phyloP scores from a whole-genome alignment of 2,329 filamentous ascomycete species.

The Stemphylium beticola region DNA sequence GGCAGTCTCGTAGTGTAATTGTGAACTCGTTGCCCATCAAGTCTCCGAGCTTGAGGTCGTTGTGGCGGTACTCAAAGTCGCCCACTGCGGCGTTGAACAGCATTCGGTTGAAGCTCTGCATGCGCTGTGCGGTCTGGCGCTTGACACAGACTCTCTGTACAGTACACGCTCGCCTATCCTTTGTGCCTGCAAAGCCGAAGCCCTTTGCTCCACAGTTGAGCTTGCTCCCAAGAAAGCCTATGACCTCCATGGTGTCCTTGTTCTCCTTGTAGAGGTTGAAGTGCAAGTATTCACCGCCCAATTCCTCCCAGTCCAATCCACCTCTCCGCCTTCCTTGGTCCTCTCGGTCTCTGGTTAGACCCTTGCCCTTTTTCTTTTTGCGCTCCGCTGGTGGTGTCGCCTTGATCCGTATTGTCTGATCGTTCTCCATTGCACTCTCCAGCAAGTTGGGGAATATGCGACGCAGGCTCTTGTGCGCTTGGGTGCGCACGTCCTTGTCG shows the following conservation, averaged over 20 bases:
- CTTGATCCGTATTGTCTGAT: conserved; percentile 69
- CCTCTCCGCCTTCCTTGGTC: conserved; percentile 35
- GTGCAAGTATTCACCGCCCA: conserved; percentile 82
- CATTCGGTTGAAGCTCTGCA: conserved; percentile 68
- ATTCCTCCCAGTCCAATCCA: conserved; percentile 65
- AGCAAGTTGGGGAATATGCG: conserved; percentile 79
- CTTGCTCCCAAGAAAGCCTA: conserved; percentile 76
- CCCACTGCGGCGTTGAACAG: conserved; percentile 71
- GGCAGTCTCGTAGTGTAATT: conserved; percentile 87
- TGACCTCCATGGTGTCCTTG: conserved; percentile 92
- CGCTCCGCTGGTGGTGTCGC: conserved; percentile 50
- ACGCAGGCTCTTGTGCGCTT: conserved; percentile 71
- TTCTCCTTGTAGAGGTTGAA: conserved; percentile 97
- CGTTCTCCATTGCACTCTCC: conserved; percentile 76
- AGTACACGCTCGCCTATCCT: conserved; percentile 86
- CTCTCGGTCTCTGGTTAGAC: conserved; percentile 27
- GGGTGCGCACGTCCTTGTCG: conserved; percentile 67
- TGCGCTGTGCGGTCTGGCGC: conserved; percentile 64
- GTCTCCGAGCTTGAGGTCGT: conserved; percentile 80
- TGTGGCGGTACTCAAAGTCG: conserved; percentile 77
- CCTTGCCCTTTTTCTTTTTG: conserved; percentile 39
- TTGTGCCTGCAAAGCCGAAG: conserved; percentile 86
- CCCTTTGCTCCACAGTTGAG: conserved; percentile 72
- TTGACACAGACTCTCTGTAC: conserved; percentile 78
- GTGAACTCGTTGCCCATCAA: conserved; percentile 89